These are phyloP conservation scores for Amphibolis antarctica DNA, from an alignment of 106 monocot genomes.

Conservation along the genomic window DNA sequence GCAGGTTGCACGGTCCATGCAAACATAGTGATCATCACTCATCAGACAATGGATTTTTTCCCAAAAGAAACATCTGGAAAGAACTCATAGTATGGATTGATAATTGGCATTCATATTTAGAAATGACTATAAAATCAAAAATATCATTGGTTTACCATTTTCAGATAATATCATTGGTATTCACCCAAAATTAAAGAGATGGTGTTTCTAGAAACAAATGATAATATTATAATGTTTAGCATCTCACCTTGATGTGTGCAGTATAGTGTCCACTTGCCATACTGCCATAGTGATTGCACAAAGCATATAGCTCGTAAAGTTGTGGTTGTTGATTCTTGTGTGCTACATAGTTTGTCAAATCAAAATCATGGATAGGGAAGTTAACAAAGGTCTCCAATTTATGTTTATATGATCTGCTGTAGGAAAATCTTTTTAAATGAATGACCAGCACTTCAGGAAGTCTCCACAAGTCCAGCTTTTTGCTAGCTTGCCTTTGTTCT, in stretches of 20 bases:
- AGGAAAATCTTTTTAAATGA: conserved; percentile 94
- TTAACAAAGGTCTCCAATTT: conserved; percentile 95
- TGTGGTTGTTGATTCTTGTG: conserved; percentile 59
- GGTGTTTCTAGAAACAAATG: neutral
- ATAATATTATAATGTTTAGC: too few relatives aligned
- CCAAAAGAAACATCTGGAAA: too few relatives aligned
- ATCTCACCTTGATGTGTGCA: conserved; percentile 79
- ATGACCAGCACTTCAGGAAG: conserved; percentile 95
- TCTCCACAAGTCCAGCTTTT: conserved; percentile 96
- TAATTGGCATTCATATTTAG: too few relatives aligned
- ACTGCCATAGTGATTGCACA: conserved; percentile 94
- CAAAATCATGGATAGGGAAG: conserved; percentile 89
- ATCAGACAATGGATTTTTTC: too few relatives aligned
- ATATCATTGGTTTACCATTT: too few relatives aligned
- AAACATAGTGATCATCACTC: too few relatives aligned
- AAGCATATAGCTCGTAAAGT: conserved; percentile 83
- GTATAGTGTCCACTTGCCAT: conserved; percentile 99
- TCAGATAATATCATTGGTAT: neutral
- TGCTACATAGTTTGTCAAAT: conserved; percentile 85
- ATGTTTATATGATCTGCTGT: conserved; percentile 82
- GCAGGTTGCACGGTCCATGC: too few relatives aligned
- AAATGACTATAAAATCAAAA: too few relatives aligned
- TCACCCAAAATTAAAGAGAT: neutral
- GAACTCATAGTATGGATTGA: too few relatives aligned
- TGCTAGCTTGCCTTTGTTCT: conserved; percentile 95